Base-by-base conservation (phyloP, 768 basidiomycete genomes). In the Xerocomellus amylosporus region DNA sequence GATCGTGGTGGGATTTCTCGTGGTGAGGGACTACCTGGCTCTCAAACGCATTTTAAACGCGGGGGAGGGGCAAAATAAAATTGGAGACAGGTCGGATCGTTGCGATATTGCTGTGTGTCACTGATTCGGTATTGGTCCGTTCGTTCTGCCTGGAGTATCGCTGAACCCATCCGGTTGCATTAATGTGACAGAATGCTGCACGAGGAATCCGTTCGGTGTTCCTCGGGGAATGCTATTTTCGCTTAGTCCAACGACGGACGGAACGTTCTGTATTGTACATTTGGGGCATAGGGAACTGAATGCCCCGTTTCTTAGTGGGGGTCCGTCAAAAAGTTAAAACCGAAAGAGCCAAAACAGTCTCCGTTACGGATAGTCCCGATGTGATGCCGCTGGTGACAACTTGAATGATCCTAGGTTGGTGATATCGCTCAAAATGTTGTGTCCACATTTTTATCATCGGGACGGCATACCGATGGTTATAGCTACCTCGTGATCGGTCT, bases 241-340 rank as follows among this genome's bases (percentile, higher is more conserved):
- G 67, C 56, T 31, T 39, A 28, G 49, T 45, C 42, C 31, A 51
- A 44, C 56, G 49, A 53, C 28, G 46, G 53, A 58, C 33, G 57
- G 59, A 59, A 60, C 41, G 44, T 45, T 36, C 17, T 56, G 55
- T 51, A 54, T 51, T 56, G 57, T 64, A 59, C 57, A 59, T 56
- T 67, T 69, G 49, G 43, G 68, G 58, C 12, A 50, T 38, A 49
- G 50, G 50, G 53, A 42, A 47, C 46, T 42, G 60, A 62, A 57
- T 61, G 17, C 19, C 19, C 59, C 62, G 58, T 53, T 58, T 40
- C 50, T 58, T 55, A 50, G 9, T 30, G 7, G 59, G 47, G 54
- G 54, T 58, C 50, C 52, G 66, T 59, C 57, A 72, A 71, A 71
- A 71, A 63, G 63, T 43, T 60, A 61, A 73, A 71, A 70, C 68